phyloP scores from a whole-genome alignment of 352 stramenopile species.

The Phytophthora crassamura region DNA sequence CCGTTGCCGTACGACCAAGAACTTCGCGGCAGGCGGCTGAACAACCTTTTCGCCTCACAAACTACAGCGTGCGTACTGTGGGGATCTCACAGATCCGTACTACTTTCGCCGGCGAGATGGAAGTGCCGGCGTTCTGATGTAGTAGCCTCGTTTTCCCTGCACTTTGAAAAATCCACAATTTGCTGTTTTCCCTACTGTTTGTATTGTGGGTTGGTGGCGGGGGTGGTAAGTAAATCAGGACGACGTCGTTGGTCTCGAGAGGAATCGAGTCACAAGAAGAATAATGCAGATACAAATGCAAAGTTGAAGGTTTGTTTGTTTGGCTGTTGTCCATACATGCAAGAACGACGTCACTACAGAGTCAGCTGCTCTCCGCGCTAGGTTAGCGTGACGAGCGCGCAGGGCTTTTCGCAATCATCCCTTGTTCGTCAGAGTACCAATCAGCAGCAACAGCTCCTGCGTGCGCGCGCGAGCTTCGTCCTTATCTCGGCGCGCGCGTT shows the following conservation, averaged over 20 bases:
- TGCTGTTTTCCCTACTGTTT: too few relatives aligned
- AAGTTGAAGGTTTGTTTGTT: too few relatives aligned
- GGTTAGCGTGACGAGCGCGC: not conserved
- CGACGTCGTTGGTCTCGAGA: too few relatives aligned
- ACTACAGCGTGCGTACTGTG: conserved; percentile 15
- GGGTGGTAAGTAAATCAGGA: too few relatives aligned
- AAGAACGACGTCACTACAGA: too few relatives aligned
- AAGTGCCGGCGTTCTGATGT: not conserved
- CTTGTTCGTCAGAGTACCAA: conserved; percentile 6
- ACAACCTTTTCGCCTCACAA: conserved; percentile 15
- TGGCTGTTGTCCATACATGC: too few relatives aligned
- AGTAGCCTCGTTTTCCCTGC: too few relatives aligned
- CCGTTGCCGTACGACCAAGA: not conserved
- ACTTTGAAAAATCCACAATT: too few relatives aligned
- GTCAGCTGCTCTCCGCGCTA: not conserved
- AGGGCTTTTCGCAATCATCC: not conserved
- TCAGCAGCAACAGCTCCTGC: conserved; percentile 4
- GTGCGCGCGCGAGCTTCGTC: not conserved
- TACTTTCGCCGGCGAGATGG: not conserved
- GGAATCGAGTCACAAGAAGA: too few relatives aligned
- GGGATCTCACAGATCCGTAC: not conserved
- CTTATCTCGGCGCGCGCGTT: conserved; percentile 14
- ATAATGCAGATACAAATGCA: too few relatives aligned
- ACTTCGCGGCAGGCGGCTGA: not conserved
- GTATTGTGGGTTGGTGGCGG: too few relatives aligned